These are phyloP conservation scores for Aciculoconidium aculeatum DNA, from an alignment of 805 yeast genomes.

Conservation along the genomic window DNA sequence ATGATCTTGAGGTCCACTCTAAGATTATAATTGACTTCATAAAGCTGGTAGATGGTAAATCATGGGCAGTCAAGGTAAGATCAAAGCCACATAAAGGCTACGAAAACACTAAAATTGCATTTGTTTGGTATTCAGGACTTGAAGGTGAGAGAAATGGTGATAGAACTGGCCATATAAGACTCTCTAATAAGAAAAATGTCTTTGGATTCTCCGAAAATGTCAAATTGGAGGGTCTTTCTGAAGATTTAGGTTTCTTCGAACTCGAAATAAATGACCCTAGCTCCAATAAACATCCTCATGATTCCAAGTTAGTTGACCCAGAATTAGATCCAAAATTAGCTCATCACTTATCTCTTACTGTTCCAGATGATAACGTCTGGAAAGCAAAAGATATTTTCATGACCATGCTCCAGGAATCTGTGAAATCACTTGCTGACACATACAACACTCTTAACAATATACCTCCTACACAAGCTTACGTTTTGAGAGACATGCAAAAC, in stretches of 20 bases:
- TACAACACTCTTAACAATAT: constrained; percentile 18
- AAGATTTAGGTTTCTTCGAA: constrained; percentile 62
- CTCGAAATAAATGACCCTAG: constrained; percentile 52
- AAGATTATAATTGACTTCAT: constrained; percentile 67
- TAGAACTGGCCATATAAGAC: constrained; percentile 20
- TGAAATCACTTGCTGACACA: constrained; percentile 38
- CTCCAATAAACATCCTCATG: constrained; percentile 38
- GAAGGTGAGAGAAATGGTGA: constrained; percentile 43
- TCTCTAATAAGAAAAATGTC: constrained; percentile 19
- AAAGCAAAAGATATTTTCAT: constrained; percentile 69
- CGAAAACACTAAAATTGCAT: constrained; percentile 48
- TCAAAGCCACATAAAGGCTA: constrained; percentile 55
- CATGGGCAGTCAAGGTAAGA: constrained; percentile 75
- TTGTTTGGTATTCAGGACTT: constrained; percentile 74
- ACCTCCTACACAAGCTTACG: constrained; percentile 46
- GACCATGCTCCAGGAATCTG: constrained; percentile 63
- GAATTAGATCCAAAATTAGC: constrained; percentile 52
- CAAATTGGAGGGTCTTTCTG: constrained; percentile 40
- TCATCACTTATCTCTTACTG: constrained; percentile 61
- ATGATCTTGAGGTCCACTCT: constrained; percentile 60
- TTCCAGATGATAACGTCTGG: constrained; percentile 75
- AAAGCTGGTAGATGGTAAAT: constrained; percentile 60
- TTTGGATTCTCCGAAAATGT: constrained; percentile 34
- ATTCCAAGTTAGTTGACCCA: constrained; percentile 23
- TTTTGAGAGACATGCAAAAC: constrained; percentile 51